These are phyloP conservation scores for Lojkania enalia DNA, from an alignment of 2,329 filamentous ascomycete genomes.

Conservation along the genomic window DNA sequence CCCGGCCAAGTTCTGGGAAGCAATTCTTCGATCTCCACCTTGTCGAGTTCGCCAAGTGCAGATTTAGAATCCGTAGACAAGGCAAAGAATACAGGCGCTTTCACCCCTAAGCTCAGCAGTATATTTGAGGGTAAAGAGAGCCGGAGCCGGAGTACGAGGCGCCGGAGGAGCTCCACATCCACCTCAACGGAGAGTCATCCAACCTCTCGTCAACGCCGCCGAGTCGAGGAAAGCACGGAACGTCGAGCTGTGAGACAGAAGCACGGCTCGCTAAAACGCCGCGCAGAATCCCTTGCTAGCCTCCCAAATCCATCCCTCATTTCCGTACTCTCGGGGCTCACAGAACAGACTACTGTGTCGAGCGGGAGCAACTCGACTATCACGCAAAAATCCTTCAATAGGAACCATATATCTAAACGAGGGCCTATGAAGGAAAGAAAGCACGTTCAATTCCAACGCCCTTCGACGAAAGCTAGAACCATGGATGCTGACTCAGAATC, in stretches of 20 bases:
- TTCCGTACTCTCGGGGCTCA: constrained; percentile 48
- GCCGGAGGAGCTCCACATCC: constrained; percentile 25
- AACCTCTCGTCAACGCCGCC: constrained; percentile 18
- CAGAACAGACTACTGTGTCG: constrained; percentile 46
- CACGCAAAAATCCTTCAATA: constrained; percentile 49
- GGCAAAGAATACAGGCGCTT: constrained; percentile 29
- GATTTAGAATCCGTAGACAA: constrained; percentile 18
- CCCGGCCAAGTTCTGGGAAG: constrained; percentile 26
- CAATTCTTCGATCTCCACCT: constrained; percentile 21
- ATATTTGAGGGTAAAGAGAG: constrained; percentile 46
- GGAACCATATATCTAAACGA: constrained; percentile 25
- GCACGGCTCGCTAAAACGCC: constrained; percentile 37
- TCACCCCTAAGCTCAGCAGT: constrained; percentile 46
- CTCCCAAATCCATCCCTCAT: constrained; percentile 47
- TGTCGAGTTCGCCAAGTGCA: constrained; percentile 13
- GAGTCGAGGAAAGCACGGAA: constrained; percentile 26
- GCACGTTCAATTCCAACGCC: constrained; percentile 14
- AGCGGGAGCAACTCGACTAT: constrained; percentile 53
- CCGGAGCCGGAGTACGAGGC: constrained; percentile 22
- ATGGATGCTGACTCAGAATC: constrained; percentile 20
- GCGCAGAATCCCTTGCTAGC: constrained; percentile 31
- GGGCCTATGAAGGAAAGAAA: constrained; percentile 26
- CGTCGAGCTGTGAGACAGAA: constrained; percentile 38
- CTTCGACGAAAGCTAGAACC: constrained; percentile 14
- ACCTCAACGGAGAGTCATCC: constrained; percentile 20